Conservation (phyloP, 805 yeast species). For the Metschnikowia peoriensis region DNA sequence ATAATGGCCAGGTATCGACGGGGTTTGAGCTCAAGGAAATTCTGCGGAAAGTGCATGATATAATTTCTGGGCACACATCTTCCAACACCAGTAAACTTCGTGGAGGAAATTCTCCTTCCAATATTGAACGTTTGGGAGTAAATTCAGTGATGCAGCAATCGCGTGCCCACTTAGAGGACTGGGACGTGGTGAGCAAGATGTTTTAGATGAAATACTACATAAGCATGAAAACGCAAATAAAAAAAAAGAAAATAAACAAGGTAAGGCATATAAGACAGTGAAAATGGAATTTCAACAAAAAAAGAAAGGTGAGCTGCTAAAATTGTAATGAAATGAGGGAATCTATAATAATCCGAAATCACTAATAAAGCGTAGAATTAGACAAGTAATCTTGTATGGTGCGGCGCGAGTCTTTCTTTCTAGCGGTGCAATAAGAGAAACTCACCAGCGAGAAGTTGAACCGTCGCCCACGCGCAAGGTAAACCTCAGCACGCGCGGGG, state of each 20-base stretch:
- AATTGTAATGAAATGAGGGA: no score
- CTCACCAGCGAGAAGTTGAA: neutral
- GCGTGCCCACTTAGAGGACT: slow-evolving; percentile 29
- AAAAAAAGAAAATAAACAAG: no score
- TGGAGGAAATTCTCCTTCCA: slow-evolving; percentile 8
- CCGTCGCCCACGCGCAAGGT: slow-evolving; percentile 2
- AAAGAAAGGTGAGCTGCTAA: no score
- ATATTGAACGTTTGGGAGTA: neutral
- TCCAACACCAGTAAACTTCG: slow-evolving; percentile 2
- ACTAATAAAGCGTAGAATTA: no score
- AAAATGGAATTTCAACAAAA: no score
- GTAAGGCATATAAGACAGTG: neutral
- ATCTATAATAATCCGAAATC: no score
- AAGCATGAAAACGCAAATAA: neutral
- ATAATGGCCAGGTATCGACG: neutral
- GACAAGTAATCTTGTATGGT: no score
- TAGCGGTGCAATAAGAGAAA: neutral
- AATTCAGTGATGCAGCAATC: slow-evolving; percentile 23
- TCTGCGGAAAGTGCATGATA: slow-evolving; percentile 32
- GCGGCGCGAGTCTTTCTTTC: no score
- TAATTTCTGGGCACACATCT: slow-evolving; percentile 5
- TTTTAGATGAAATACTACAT: slow-evolving; percentile 3
- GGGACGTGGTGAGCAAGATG: slow-evolving; percentile 37
- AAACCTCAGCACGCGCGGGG: slow-evolving; percentile 8
- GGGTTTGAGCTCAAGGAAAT: slow-evolving; percentile 22